Conservation (phyloP, 306 rosid species). For the Cucumis hystrix region DNA sequence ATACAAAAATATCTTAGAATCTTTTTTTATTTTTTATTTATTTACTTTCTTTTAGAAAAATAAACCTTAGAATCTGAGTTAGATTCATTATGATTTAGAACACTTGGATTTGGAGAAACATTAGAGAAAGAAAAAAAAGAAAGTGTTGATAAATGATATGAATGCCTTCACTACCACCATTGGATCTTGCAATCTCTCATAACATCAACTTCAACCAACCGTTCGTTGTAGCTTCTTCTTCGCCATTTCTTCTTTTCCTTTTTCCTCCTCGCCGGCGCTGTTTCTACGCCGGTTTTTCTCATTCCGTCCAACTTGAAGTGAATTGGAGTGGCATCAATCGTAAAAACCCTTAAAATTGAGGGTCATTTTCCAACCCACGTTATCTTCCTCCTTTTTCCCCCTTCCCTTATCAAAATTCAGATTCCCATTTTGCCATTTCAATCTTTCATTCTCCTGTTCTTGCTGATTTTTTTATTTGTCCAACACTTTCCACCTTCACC, state of each 20-base stretch:
- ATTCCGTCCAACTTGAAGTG: not conserved
- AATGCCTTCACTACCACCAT: not conserved
- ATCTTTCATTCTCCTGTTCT: not conserved
- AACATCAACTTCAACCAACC: not conserved
- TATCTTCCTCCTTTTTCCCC: not conserved
- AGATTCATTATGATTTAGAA: too few species aligned
- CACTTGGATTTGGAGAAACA: not conserved
- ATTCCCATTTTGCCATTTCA: not conserved
- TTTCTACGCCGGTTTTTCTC: not conserved
- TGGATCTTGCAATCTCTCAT: not conserved
- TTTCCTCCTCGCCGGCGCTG: not conserved
- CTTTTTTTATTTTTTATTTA: too few species aligned
- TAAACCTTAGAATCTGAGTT: too few species aligned
- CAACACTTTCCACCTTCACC: not conserved
- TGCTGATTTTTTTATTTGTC: not conserved
- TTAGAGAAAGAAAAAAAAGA: too few species aligned
- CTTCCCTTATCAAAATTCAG: not conserved
- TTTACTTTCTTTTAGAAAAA: too few species aligned
- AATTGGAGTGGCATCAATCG: conserved; percentile 1
- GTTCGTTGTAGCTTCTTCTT: not conserved
- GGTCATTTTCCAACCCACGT: not conserved
- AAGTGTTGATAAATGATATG: not conserved
- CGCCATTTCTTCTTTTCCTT: not conserved
- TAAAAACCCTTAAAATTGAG: not conserved
- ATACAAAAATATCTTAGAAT: too few species aligned